Conservation (phyloP, 1,284 basidiomycete genomes). For the Pyrrhoderma lamaoense region DNA sequence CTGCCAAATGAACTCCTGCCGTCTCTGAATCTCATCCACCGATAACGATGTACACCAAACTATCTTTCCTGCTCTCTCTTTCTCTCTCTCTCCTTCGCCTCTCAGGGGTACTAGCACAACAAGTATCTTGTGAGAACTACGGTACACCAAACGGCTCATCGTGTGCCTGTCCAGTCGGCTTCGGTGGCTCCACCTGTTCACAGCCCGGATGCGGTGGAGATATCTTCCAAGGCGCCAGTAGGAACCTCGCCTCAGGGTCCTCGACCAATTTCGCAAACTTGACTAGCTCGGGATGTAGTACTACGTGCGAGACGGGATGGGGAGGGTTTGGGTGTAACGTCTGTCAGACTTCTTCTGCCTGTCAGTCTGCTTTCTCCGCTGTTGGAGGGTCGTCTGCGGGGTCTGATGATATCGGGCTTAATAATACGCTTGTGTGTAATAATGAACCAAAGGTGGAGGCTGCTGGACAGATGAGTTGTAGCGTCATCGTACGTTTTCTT, state of each 20-base stretch:
- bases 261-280: constrained; percentile 48
- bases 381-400: constrained; percentile 29
- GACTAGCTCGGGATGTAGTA: constrained; percentile 54
- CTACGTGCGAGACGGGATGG: constrained; percentile 68
- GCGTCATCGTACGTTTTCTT: constrained; percentile 54
- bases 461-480: constrained; percentile 66
- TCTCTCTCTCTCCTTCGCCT: too few relatives aligned
- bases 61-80: too few relatives aligned
- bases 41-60: too few relatives aligned
- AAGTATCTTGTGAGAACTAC: constrained; percentile 56
- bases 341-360: constrained; percentile 53
- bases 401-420: constrained; percentile 24
- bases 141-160: constrained; percentile 46
- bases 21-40: too few relatives aligned
- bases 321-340: constrained; percentile 73
- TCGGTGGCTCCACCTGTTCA: constrained; percentile 63
- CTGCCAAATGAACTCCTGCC: too few relatives aligned
- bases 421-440: constrained; percentile 60
- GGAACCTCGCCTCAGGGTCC: constrained; percentile 33
- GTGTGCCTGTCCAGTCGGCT: constrained; percentile 73
- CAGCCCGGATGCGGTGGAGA: constrained; percentile 71
- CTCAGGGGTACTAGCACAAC: constrained; percentile 1
- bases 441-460: constrained; percentile 53
- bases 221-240: constrained; percentile 62
- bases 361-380: constrained; percentile 47